These are phyloP conservation scores for Mycena crocata DNA, from an alignment of 768 basidiomycete species.

Conservation along the genomic window DNA sequence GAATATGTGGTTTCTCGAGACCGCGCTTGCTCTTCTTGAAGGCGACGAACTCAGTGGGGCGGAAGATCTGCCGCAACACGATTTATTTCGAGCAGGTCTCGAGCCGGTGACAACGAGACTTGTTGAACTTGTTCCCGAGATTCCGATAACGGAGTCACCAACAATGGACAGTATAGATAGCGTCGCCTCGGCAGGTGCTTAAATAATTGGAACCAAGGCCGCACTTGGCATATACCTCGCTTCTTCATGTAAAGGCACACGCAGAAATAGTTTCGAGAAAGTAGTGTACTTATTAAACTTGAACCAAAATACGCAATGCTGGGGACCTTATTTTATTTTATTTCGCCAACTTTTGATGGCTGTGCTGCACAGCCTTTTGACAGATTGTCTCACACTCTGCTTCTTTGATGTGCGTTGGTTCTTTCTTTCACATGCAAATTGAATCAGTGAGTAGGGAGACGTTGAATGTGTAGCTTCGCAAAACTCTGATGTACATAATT, in stretches of 20 bases:
- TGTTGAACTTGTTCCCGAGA: no score
- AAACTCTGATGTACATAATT: no score
- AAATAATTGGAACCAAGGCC: background rate
- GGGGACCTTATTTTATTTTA: conserved; percentile 25
- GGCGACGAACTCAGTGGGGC: conserved; percentile 76
- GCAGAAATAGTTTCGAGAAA: conserved; percentile 30
- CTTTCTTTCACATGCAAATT: no score
- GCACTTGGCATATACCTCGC: conserved; percentile 30
- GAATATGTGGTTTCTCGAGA: conserved; percentile 96
- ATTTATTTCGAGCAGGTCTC: conserved; percentile 23
- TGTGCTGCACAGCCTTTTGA: no score
- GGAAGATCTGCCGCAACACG: conserved; percentile 52
- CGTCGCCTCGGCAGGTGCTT: conserved; percentile 5
- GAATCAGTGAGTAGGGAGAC: no score
- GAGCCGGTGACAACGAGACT: conserved; percentile 6
- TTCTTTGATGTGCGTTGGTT: no score
- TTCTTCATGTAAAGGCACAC: conserved; percentile 10
- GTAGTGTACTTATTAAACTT: conserved; percentile 38
- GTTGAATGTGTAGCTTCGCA: no score
- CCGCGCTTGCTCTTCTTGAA: conserved; percentile 87
- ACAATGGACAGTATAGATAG: conserved; percentile 26
- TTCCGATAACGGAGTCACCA: background rate
- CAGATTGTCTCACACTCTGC: no score
- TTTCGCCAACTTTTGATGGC: no score
- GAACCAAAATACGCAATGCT: no score